Percentiles rank a stretch among this genome's conserved stretches.
phyloP scores from a whole-genome alignment of 2,329 filamentous ascomycete genomes.

The Penicillium sp. region DNA sequence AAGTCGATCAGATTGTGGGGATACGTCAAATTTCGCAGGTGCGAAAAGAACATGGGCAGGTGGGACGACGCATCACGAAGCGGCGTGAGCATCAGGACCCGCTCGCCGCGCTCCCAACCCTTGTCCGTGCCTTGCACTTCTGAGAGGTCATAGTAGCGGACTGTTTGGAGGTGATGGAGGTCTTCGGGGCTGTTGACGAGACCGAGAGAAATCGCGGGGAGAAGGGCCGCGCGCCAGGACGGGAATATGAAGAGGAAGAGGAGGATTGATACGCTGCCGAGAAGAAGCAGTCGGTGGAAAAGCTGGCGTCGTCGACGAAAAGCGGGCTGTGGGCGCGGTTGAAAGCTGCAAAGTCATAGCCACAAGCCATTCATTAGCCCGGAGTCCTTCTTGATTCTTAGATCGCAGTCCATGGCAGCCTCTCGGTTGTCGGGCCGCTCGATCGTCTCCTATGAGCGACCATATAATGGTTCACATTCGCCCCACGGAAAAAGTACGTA shows the following conservation, averaged over 20 bases:
- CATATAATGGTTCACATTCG: too few relatives aligned
- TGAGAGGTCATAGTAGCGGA: conserved; percentile 92
- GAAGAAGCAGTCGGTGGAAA: conserved; percentile 59
- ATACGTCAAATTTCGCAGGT: conserved; percentile 92
- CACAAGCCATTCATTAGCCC: not conserved
- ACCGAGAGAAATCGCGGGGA: conserved; percentile 62
- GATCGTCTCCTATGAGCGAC: too few relatives aligned
- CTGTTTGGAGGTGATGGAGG: conserved; percentile 81
- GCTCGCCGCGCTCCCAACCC: conserved; percentile 94
- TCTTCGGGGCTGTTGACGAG: conserved; percentile 62
- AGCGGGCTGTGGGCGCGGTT: conserved; percentile 71
- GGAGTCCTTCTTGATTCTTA: not conserved
- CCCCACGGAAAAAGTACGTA: conserved; percentile 40
- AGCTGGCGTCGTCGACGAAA: conserved; percentile 68
- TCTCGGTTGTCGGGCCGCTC: not conserved
- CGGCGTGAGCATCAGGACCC: conserved; percentile 90
- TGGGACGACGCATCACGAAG: conserved; percentile 88
- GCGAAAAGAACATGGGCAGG: conserved; percentile 97
- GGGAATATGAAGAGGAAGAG: conserved; percentile 68
- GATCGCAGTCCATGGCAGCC: not conserved
- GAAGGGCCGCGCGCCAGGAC: conserved; percentile 59
- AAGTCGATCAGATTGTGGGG: conserved; percentile 94
- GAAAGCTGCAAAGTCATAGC: conserved; percentile 55
- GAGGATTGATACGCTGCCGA: conserved; percentile 52
- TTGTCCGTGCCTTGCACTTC: conserved; percentile 85